Conservation (phyloP, 768 basidiomycete species). For the Filobasidium wieringae region DNA sequence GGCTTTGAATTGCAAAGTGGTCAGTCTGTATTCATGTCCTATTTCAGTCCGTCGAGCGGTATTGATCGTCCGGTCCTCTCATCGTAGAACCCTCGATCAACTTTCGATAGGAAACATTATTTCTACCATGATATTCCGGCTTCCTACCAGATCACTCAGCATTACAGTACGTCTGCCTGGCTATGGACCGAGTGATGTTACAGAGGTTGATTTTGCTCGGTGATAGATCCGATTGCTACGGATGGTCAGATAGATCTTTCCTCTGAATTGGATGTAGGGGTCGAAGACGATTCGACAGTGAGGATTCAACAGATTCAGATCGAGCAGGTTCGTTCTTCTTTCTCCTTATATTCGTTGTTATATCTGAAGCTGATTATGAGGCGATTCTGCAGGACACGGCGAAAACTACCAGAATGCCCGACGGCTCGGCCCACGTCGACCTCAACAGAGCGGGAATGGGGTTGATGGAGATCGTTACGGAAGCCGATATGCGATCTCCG, state of each 20-base stretch:
- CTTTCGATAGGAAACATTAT: conserved; percentile 96
- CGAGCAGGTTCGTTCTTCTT: conserved; percentile 61
- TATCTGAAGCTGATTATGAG: conserved; percentile 3
- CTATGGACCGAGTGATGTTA: not conserved
- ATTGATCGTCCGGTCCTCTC: conserved; percentile 25
- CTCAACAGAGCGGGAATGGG: conserved; percentile 81
- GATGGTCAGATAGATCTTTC: conserved; percentile 50
- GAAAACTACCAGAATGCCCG: conserved; percentile 51
- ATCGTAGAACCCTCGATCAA: conserved; percentile 54
- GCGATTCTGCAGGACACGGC: conserved; percentile 63
- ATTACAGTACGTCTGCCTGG: conserved; percentile 53
- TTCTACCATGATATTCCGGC: conserved; percentile 90
- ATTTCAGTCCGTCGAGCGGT: not conserved
- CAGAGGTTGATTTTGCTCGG: not conserved
- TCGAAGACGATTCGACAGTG: conserved; percentile 45
- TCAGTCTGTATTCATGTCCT: conserved; percentile 11
- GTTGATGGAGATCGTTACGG: conserved; percentile 90
- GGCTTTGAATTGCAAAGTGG: conserved; percentile 48
- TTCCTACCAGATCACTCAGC: conserved; percentile 95
- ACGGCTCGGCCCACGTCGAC: conserved; percentile 49
- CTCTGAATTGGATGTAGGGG: conserved; percentile 11
- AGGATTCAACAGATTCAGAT: conserved; percentile 88
- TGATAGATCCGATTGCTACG: conserved; percentile 65
- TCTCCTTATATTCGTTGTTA: not conserved
- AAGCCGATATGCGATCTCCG: conserved; percentile 78